Evolutionary conservation across 768 basidiomycete species (phyloP), one percentile per base, ranked within the genome.

Genomic region (Nevesoporus exiguus): DNA sequence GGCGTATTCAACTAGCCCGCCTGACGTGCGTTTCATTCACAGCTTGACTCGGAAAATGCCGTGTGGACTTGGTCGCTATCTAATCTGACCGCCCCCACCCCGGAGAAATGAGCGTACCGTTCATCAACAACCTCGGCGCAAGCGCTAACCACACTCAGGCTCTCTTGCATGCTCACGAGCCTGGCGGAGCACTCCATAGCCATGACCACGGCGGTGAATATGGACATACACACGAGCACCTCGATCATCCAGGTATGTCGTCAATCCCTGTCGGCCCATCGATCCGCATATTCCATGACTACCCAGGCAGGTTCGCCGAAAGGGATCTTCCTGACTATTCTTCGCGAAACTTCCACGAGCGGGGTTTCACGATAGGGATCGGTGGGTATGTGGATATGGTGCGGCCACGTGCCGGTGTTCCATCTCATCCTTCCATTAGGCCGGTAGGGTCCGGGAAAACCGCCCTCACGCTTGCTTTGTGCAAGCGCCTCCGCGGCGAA

Each of bases 381-480:
- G 96, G 96, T 65, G 95, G 95, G 95, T 95, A 64, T 45, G 86
- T 72, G 6, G 33, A n/a, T 29, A 3, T 27, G 43, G 37, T 41
- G 33, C 34, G 25, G 17, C 47, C 41, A 30, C 11, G 58, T 50
- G 34, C 40, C 37, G 45, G 8, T 7, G 14, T 6, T 27, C 39
- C 2, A n/a, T 24, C 39, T 33, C 36, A 55, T 43, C 13, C 17
- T 29, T 47, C 33, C 21, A n/a, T 47, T 43, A 97, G 95, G 0
- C 95, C 95, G 2, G 95, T 98, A n/a, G 95, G 95, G 10, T 97
- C 95, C 2, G 96, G 96, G 3, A 98, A 99, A 77, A 98, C 96
- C 0, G 96, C 96, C 0, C 73, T 98, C 60, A 90, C 93, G 3
- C 83, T 99, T 47, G 91, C 90, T 1, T 79, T 99, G 17, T 98